Evolutionary conservation across 2,329 filamentous ascomycete species (phyloP), one percentile per base, ranked within the genome.

Genomic region (Alternaria sp.): DNA sequence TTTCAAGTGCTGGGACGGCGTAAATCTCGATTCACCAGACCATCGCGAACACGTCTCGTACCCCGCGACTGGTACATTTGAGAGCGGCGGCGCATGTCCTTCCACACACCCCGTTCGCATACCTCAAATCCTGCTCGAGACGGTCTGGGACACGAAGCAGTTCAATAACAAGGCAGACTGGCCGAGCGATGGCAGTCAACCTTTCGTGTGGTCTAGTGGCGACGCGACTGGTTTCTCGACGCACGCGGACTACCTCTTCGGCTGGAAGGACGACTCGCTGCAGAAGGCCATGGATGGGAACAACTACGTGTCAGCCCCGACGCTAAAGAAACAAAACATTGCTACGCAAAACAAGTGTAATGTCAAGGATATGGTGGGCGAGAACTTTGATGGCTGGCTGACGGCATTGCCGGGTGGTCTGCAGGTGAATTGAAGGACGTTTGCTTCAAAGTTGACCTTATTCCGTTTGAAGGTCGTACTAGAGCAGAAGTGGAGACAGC

Each of bases 91-190:
- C 4, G 40, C 48, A 2, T 75, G 72, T 39, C 72, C 72, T 2
- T 37, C 53, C 8, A 67, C 68, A 3, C 71, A 74, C 48, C 72
- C 72, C 4, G 66, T 75, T 2, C 65, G 63, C 3, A 45, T 75
- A 8, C 72, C 72, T 4, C 72, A 75, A 56, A 61, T 75, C n/a
- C 51, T 75, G 23, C 64, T 75, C 3, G 72, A 75, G 59, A 74
- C 72, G 9, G 71, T 74, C 11, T 75, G 72, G 72, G 71, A 75
- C 46, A 75, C 72, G 7, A 69, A 61, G 49, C 13, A 39, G 34
- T 74, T 75, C 42, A 75, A 75, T 36, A 72, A 74, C 29, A 70
- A 72, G 61, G 68, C 70, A 2, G 71, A 73, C 41, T 75, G 72
- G 72, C 71, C 72, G 3, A 54, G 58, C 0, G 72, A 75, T 50